These are phyloP conservation scores for Tylopilus vinaceipallidus DNA, from an alignment of 768 basidiomycete genomes.

Conservation along the genomic window DNA sequence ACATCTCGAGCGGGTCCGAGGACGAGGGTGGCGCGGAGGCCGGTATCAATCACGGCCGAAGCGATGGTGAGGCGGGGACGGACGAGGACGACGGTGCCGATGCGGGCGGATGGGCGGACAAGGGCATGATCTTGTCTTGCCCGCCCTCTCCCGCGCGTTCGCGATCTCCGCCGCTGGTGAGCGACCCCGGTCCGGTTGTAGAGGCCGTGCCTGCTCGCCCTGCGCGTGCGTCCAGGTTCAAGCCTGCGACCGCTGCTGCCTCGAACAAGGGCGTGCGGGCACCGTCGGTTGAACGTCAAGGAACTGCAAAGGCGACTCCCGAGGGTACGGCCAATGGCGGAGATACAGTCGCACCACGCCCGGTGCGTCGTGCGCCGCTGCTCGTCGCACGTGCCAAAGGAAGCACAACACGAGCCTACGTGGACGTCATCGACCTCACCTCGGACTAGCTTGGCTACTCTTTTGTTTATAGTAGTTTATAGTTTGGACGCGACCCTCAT, in stretches of 20 bases:
- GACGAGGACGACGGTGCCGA: constrained; percentile 4
- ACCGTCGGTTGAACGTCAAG: background rate
- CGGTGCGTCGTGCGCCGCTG: constrained; percentile 11
- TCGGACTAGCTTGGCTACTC: constrained; percentile 23
- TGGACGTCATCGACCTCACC: constrained; percentile 43
- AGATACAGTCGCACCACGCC: background rate
- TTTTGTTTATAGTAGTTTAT: no score
- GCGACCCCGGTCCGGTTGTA: background rate
- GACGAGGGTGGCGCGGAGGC: constrained; percentile 7
- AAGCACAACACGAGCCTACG: constrained; percentile 4
- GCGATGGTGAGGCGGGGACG: background rate
- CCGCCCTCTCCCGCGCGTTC: constrained; percentile 17
- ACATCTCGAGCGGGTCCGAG: constrained; percentile 29
- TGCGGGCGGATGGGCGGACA: constrained; percentile 15
- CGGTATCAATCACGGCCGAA: background rate
- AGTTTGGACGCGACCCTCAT: no score
- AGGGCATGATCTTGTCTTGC: constrained; percentile 26
- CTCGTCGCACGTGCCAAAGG: constrained; percentile 23
- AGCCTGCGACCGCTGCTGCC: constrained; percentile 1
- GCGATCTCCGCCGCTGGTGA: background rate
- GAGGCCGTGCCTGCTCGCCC: background rate
- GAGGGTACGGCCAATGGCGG: background rate
- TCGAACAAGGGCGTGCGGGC: background rate
- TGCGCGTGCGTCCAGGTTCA: constrained; percentile 19
- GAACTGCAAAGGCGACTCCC: background rate